Percentiles rank a stretch among this genome's conserved stretches.
Conservation (phyloP, 106 monocot species). For the Narthecium ossifragum region DNA sequence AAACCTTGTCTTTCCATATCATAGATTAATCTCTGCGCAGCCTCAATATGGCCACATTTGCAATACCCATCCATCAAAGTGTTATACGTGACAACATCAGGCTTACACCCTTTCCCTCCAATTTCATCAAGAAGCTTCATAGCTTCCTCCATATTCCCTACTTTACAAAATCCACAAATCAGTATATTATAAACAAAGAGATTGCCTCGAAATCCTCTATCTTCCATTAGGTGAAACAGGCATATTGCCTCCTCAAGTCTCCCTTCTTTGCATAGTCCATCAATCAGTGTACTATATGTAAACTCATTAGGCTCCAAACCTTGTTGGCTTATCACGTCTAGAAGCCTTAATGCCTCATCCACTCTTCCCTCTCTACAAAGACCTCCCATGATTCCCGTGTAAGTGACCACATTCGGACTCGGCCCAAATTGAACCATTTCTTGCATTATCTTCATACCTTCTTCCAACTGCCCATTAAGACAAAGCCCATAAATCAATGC, state of each 20-base stretch:
- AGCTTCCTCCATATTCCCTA: slow-evolving; percentile 28
- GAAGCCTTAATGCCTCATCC: slow-evolving; percentile 24
- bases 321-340: slow-evolving; percentile 18
- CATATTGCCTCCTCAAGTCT: slow-evolving; percentile 24
- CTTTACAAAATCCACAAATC: slow-evolving; percentile 33
- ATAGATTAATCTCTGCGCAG: slow-evolving; percentile 16
- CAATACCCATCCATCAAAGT: slow-evolving; percentile 40
- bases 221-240: slow-evolving; percentile 28
- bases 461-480: slow-evolving; percentile 19
- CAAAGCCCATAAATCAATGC: slow-evolving; percentile 31
- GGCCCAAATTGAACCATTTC: slow-evolving; percentile 24
- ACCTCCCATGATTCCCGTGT: slow-evolving; percentile 23
- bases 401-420: slow-evolving; percentile 38
- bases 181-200: slow-evolving; percentile 34
- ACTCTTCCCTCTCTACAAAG: slow-evolving; percentile 35
- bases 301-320: slow-evolving; percentile 36
- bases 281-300: slow-evolving; percentile 27
- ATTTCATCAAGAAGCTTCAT: slow-evolving; percentile 23
- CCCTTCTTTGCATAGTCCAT: slow-evolving; percentile 32
- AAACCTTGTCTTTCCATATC: slow-evolving; percentile 25
- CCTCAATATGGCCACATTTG: slow-evolving; percentile 17
- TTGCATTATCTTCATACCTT: slow-evolving; percentile 15
- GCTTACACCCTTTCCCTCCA: slow-evolving; percentile 11
- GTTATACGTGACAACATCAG: slow-evolving; percentile 34
- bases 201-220: slow-evolving; percentile 10